Base-by-base conservation (phyloP, 352 stramenopile genomes). In the Globisporangium uncinulatum region DNA sequence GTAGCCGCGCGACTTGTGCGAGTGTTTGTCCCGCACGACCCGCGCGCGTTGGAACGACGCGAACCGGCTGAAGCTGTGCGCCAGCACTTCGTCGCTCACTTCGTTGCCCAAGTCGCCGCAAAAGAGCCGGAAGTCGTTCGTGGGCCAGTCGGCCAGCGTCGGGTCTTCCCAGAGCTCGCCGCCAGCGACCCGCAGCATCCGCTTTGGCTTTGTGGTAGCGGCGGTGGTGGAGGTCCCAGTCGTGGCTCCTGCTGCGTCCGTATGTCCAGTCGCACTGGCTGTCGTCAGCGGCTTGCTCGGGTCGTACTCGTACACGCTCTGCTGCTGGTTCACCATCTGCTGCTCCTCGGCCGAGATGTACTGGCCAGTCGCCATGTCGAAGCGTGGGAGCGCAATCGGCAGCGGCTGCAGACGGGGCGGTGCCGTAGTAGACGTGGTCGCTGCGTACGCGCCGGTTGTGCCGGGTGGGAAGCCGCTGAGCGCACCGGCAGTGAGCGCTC, bases 111-210 rank as follows among this genome's bases (percentile, higher is more conserved):
- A 59, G 56, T 99, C 95, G 21, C 96, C 96, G 34, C 97, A 93
- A 66, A 98, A 99, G 15, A 99, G 70, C 2, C 95, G 87, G 70
- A 97, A 98, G 68, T 99, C 95, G 68, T 98, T 98, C 19, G 97
- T 86, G 0, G 95, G 95, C 94, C 94, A 99, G 56, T 98, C 90
- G 6, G 77, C 76, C 17, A 99, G 73, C 24, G 92, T 97, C 36
- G 65, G 51, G 63, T 99, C 95, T 21, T 94, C 84, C 93, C 94
- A 98, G 7, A 96, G 80, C 58, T 97, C 74, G 9, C 93, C 94
- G 1, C 82, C 82, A 10, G 76, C 84, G 59, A 91, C 73, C 48
- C 84, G 70, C 24, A 94, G 29, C 32, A 83, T 71, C 39, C 74
- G 69, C 56, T 91, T 94, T 4, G 59, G 43, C 47, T 80, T 76